Evolutionary conservation across 345 rosid genomes (phyloP), one percentile per base, ranked within the genome.

Genomic region (Eucalyptus dawsonii): DNA sequence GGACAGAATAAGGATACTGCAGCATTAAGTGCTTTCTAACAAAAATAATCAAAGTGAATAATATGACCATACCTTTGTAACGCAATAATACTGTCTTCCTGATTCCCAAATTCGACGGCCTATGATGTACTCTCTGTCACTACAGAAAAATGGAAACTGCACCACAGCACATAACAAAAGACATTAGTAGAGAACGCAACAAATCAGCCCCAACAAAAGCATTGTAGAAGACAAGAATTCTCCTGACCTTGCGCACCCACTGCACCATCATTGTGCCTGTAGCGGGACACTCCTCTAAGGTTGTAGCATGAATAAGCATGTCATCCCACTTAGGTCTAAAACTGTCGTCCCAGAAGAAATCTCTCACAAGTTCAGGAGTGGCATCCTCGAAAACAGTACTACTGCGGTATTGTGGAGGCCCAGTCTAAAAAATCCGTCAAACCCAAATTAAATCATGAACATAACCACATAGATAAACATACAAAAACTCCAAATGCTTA

Each of bases 81-180:
- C 93, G 89, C 99, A 97, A 93, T 97, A 97, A 90, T 94, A 97
- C 4, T 87, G 17, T 86, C 97, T 94, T 83, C 96, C 97, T 0
- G 97, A 95, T 80, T 98, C 98, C 99, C 99, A 98, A 62, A 98
- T 98, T 65, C 99, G 96, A 50, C 99, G 97, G 87, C 99, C 97
- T 40, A 98, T 95, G n/a, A 98, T 90, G 87, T 98, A 98, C 88
- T 98, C 99, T 89, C 99, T 92, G 91, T 98, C 97, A 44, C 99
- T 98, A 89, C 99, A 98, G 88, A 98, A 98, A 96, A 98, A 95
- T n/a, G 99, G 99, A 91, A 98, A 98, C 99, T 97, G 97, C 85
- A 89, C 88, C 34, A 87, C 16, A 29, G 88, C 65, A 87, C 86
- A 62, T 51, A 88, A 40, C 86, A 58, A 29, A 67, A 88, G 29